A percentile compares a stretch with the other conserved stretches of the same genome.
phyloP scores from a whole-genome alignment of 2,329 filamentous ascomycete species.

The Fusarium miscanthi region DNA sequence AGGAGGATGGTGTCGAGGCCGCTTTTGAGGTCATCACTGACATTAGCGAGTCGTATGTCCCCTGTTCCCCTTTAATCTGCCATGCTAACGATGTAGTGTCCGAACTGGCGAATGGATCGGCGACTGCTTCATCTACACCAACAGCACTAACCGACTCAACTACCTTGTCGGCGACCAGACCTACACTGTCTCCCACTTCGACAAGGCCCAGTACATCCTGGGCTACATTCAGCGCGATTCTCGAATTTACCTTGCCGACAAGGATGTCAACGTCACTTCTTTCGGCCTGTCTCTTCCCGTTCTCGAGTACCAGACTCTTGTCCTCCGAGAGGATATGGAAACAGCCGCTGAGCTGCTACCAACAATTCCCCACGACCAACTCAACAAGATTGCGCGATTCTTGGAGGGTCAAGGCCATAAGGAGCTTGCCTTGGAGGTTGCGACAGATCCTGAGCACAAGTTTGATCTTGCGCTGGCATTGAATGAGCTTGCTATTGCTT shows the following conservation, averaged over 20 bases:
- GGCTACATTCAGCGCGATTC: slow-evolving; percentile 96
- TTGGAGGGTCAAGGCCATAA: slow-evolving; percentile 97
- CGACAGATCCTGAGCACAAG: slow-evolving; percentile 94
- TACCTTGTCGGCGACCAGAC: slow-evolving; percentile 98
- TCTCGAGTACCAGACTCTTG: slow-evolving; percentile 95
- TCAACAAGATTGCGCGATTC: slow-evolving; percentile 98
- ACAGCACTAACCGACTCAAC: slow-evolving; percentile 94
- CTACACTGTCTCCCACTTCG: slow-evolving; percentile 97
- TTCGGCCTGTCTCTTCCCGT: slow-evolving; percentile 92
- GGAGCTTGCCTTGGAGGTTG: slow-evolving; percentile 92
- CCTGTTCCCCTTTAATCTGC: no score
- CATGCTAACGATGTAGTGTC: slow-evolving; percentile 64
- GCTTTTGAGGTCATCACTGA: slow-evolving; percentile 98
- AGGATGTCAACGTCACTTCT: slow-evolving; percentile 91
- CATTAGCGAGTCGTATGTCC: slow-evolving; percentile 82
- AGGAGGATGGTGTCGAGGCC: slow-evolving; percentile 91
- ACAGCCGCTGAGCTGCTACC: slow-evolving; percentile 85
- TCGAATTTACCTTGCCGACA: slow-evolving; percentile 94
- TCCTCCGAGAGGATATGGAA: slow-evolving; percentile 93
- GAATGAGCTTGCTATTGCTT: slow-evolving; percentile 84
- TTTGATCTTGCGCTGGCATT: slow-evolving; percentile 91
- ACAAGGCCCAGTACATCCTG: slow-evolving; percentile 92
- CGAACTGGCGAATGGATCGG: slow-evolving; percentile 97
- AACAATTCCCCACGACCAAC: slow-evolving; percentile 88
- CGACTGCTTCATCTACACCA: slow-evolving; percentile 99